phyloP scores from a whole-genome alignment of 192 early-diverging fungal genomes.

The Dispira parvispora region DNA sequence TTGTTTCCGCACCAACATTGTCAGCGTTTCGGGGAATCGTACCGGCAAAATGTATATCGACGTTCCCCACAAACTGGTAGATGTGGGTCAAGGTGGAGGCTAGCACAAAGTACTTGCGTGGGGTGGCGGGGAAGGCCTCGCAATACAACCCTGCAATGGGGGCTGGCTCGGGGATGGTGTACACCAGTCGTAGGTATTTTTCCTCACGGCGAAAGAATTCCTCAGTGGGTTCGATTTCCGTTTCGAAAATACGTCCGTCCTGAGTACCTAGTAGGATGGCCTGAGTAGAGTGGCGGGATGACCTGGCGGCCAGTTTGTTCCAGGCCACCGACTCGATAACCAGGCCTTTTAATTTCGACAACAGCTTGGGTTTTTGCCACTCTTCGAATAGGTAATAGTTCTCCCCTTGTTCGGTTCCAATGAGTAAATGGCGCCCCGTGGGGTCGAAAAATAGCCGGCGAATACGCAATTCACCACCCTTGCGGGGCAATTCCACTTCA shows the following conservation, averaged over 20 bases:
- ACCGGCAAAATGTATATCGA: constrained; percentile 18
- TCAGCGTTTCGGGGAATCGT: constrained; percentile 5
- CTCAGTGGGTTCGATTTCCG: constrained; percentile 70
- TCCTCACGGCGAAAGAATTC: constrained; percentile 77
- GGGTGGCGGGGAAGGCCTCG: constrained; percentile 57
- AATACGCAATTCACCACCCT: constrained; percentile 38
- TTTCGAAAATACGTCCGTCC: constrained; percentile 79
- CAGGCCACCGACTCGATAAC: constrained; percentile 81
- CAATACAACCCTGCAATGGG: constrained; percentile 69
- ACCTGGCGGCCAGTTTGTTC: constrained; percentile 40
- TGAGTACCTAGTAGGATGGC: constrained; percentile 72
- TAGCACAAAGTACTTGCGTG: constrained; percentile 64
- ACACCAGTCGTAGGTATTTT: constrained; percentile 46
- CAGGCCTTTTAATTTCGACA: constrained; percentile 67
- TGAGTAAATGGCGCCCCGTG: constrained; percentile 71
- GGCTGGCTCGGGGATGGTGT: constrained; percentile 42
- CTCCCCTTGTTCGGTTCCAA: constrained; percentile 77
- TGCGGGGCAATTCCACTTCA: constrained; percentile 53
- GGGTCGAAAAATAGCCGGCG: constrained; percentile 72
- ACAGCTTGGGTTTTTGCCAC: constrained; percentile 69
- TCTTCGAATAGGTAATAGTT: constrained; percentile 77
- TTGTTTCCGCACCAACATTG: constrained; percentile 8
- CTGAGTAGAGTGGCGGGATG: constrained; percentile 40
- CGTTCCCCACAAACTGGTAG: constrained; percentile 77
- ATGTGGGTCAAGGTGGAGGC: constrained; percentile 69